Evolutionary conservation across 805 yeast genomes (phyloP), one percentile per base, ranked within the genome.

Genomic region (Blastobotrys mokoenaii): DNA sequence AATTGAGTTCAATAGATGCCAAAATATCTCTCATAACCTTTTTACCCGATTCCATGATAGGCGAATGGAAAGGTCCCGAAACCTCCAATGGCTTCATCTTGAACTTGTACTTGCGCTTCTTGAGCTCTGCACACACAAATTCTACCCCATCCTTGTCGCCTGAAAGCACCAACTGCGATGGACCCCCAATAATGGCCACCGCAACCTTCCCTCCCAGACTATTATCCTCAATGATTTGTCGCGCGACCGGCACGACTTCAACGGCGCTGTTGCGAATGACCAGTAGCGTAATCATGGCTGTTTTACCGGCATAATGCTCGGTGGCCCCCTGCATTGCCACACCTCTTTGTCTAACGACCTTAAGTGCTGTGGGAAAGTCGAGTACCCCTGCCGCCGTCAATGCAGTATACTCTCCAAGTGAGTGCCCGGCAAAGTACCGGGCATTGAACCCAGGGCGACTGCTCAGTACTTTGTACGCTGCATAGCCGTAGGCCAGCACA

Each of bases 391-490:
- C 56, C 5, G 67, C 59, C 2, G 63, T 52, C 40, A 66, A 57
- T 0, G 77, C 74, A 2, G 76, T 61, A 53, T 68, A 73, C 54
- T 74, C 77, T 3, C 79, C 79, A 25, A 74, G 59, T 1, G 78
- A 73, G 52, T 74, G 79, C 38, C 79, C 79, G 50, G 70, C 43
- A 3, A 65, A 50, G 47, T 51, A 65, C 27, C 27, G 27, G 27
- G 27, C 27, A 22, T 5, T 22, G 27, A 22, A 22, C 27, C 27
- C 27, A 8, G 27, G 27, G 30, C 42, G n/a, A 44, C 52, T 43
- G 5, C 56, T 52, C 15, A 64, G 33, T 1, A 67, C 41, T 37
- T 59, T 52, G 47, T 52, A 53, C 8, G 65, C 57, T 3, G 68
- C 57, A 41, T 55, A 62, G 18, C 75, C 65, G 3, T 75, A 59